These are phyloP conservation scores for Talaromyces sp. DNA, from an alignment of 2,329 filamentous ascomycete species.

Conservation along the genomic window DNA sequence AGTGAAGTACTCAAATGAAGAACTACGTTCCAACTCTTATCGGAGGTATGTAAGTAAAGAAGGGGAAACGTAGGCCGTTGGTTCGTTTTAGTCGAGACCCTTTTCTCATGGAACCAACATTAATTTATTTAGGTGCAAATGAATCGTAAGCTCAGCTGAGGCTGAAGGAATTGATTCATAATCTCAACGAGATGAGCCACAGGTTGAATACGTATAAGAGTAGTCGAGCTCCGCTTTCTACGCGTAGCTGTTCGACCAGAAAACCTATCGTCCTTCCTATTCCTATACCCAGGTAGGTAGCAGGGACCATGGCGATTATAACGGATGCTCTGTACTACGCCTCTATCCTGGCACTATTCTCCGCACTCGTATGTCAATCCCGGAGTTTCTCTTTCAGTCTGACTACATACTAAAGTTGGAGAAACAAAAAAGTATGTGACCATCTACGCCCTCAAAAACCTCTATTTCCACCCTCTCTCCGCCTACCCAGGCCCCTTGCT, in stretches of 20 bases:
- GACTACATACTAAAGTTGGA: neutral
- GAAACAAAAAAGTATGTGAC: neutral
- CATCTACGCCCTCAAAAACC: neutral
- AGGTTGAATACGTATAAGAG: no score
- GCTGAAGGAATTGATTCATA: neutral
- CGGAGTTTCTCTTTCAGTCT: neutral
- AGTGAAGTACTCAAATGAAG: neutral
- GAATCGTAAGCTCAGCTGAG: neutral
- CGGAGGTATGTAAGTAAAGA: no score
- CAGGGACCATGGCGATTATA: neutral
- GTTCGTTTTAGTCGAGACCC: neutral
- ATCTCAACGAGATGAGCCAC: no score
- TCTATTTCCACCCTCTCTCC: neutral
- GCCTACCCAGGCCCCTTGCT: neutral
- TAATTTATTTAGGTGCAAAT: neutral
- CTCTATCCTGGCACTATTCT: neutral
- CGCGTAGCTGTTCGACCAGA: no score
- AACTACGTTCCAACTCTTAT: neutral
- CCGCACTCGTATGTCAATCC: neutral
- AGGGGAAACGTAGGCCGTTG: neutral
- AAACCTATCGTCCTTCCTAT: neutral
- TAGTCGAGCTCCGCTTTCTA: no score
- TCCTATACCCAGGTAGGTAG: neutral
- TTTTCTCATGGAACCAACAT: neutral
- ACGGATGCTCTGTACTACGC: neutral